Conservation (phyloP, 2,329 filamentous ascomycete species). For the Zelopaecilomyces penicillatus region DNA sequence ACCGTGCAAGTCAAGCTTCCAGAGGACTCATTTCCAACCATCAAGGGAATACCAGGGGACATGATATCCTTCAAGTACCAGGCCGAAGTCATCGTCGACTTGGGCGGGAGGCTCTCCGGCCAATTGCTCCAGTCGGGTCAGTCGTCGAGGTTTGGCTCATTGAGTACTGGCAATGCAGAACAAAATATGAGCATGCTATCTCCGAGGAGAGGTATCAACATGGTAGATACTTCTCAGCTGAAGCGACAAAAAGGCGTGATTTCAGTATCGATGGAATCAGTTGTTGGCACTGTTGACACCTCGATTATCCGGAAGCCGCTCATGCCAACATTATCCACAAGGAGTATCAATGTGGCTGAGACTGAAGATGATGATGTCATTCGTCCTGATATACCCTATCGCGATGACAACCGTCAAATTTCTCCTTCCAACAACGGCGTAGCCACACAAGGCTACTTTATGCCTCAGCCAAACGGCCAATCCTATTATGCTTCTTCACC, state of each 20-base stretch:
- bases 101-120: constrained; percentile 77
- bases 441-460: constrained; percentile 16
- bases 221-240: constrained; percentile 80
- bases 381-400: constrained; percentile 14
- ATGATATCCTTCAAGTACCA: constrained; percentile 96
- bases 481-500: constrained; percentile 9
- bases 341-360: constrained; percentile 19
- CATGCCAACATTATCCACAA: constrained; percentile 17
- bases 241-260: constrained; percentile 89
- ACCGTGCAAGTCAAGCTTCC: constrained; percentile 80
- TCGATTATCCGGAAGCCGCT: constrained; percentile 27
- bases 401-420: constrained; percentile 13
- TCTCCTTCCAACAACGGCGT: constrained; percentile 8
- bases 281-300: constrained; percentile 80
- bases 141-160: constrained; percentile 33
- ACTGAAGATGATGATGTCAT: constrained; percentile 24
- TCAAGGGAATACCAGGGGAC: constrained; percentile 76
- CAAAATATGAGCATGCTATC: constrained; percentile 20
- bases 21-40: constrained; percentile 86
- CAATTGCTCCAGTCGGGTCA: constrained; percentile 56
- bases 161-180: constrained; percentile 19
- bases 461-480: constrained; percentile 28
- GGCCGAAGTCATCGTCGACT: constrained; percentile 83
- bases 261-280: constrained; percentile 73
- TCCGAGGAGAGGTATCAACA: constrained; percentile 49